Evolutionary conservation across 2,329 filamentous ascomycete genomes (phyloP).

Genomic region (Monosporascus sp.): DNA sequence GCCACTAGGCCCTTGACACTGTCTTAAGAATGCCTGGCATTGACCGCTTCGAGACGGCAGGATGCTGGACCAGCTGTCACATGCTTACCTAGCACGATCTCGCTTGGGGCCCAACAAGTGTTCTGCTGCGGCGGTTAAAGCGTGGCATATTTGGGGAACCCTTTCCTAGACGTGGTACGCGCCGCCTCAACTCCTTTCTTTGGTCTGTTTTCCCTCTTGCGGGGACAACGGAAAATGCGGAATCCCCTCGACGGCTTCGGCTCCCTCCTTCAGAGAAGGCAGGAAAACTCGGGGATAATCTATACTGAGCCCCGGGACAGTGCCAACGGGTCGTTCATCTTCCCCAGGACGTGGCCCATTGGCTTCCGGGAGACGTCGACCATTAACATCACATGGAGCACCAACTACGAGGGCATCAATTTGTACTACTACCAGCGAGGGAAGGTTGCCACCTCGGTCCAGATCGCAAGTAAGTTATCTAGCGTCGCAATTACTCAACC

Average conservation of each 20-base stretch:
- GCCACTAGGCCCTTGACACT: no score
- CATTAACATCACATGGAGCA: constrained; percentile 4
- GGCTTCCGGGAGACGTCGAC: constrained; percentile 1
- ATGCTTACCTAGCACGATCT: no score
- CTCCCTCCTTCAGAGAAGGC: neutral
- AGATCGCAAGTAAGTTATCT: constrained; percentile 1
- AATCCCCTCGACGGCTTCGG: neutral
- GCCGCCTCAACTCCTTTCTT: no score
- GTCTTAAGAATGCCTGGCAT: no score
- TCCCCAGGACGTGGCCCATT: neutral
- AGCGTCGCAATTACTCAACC: neutral
- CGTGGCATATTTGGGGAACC: no score
- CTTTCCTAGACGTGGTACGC: no score
- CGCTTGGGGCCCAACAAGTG: no score
- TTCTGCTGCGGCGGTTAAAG: no score
- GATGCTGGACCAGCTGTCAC: no score
- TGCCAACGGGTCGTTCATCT: constrained; percentile 3
- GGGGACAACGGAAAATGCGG: neutral
- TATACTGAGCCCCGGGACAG: neutral
- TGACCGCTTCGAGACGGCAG: no score
- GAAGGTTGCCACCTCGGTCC: constrained; percentile 2
- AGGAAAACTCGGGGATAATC: neutral
- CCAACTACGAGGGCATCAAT: constrained; percentile 1
- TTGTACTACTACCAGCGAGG: constrained; percentile 4
- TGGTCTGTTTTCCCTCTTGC: no score